Conservation (phyloP, 2,329 filamentous ascomycete genomes). For the Pestalotiopsis fici region DNA sequence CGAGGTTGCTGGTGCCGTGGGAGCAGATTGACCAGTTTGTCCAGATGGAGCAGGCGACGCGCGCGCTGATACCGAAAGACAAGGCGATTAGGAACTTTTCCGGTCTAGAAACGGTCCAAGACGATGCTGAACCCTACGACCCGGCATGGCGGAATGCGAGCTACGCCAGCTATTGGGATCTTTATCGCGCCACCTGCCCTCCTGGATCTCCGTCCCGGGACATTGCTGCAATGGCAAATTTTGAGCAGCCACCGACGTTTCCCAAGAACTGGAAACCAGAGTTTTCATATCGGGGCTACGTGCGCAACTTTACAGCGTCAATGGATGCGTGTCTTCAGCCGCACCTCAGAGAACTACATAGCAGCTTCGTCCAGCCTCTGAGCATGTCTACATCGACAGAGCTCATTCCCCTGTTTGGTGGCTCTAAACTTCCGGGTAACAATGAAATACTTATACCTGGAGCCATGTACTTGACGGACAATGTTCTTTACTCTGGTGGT, state of each 20-base stretch:
- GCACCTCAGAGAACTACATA: constrained; percentile 45
- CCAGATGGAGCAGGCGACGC: constrained; percentile 36
- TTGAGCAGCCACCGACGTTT: constrained; percentile 16
- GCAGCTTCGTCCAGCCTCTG: constrained; percentile 53
- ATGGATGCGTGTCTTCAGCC: constrained; percentile 58
- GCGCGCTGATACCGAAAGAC: constrained; percentile 35
- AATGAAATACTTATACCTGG: constrained; percentile 64
- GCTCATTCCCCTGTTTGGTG: constrained; percentile 59
- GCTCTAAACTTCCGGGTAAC: constrained; percentile 60
- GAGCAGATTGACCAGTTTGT: constrained; percentile 49
- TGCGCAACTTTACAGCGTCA: constrained; percentile 57
- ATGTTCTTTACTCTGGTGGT: constrained; percentile 61
- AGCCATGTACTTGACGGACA: constrained; percentile 62
- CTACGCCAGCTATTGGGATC: constrained; percentile 47
- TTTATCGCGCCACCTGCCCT: constrained; percentile 48
- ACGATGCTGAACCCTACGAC: constrained; percentile 20
- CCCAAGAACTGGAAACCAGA: constrained; percentile 20
- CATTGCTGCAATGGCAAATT: not conserved
- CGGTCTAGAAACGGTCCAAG: constrained; percentile 22
- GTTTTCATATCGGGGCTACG: constrained; percentile 42
- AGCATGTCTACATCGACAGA: constrained; percentile 49
- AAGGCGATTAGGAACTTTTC: constrained; percentile 39
- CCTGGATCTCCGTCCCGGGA: constrained; percentile 39
- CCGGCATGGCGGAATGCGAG: constrained; percentile 34
- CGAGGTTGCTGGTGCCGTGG: constrained; percentile 52